A percentile compares a stretch with the other conserved stretches of the same genome.
Evolutionary conservation across 192 early-diverging fungal genomes (phyloP).

Genomic region (Cladochytrium replicatum): DNA sequence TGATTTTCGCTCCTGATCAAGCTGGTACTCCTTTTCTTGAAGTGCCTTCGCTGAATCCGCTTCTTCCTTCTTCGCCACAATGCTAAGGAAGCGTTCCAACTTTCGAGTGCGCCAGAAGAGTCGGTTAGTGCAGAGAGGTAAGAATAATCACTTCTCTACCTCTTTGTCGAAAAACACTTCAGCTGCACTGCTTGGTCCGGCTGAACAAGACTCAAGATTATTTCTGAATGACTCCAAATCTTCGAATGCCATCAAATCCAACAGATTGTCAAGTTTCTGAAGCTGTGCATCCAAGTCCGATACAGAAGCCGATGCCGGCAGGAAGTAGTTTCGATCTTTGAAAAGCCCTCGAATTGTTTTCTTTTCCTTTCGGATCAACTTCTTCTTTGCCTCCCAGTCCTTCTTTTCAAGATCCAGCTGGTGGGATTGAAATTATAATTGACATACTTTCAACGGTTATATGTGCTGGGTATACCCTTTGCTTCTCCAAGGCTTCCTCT

Average conservation of each 20-base stretch:
- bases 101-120: too few relatives aligned
- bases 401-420: conserved; percentile 54
- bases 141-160: too few relatives aligned
- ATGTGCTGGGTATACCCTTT: too few relatives aligned
- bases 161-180: conserved; percentile 27
- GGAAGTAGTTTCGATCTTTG: conserved; percentile 70
- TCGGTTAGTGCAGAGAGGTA: too few relatives aligned
- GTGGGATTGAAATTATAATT: too few relatives aligned
- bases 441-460: too few relatives aligned
- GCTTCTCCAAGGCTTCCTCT: conserved; percentile 51
- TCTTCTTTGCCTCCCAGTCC: conserved; percentile 79
- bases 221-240: conserved; percentile 33
- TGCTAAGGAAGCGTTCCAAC: too few relatives aligned
- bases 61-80: too few relatives aligned
- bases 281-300: conserved; percentile 57
- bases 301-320: conserved; percentile 50
- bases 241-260: conserved; percentile 36
- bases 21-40: too few relatives aligned
- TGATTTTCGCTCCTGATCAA: too few relatives aligned
- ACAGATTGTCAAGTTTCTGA: conserved; percentile 68
- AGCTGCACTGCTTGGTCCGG: conserved; percentile 15
- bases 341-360: conserved; percentile 79
- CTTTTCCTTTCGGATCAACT: conserved; percentile 83
- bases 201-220: conserved; percentile 23
- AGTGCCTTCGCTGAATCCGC: too few relatives aligned